Evolutionary conservation across 768 basidiomycete species (phyloP), one percentile per base, ranked within the genome.

Genomic region (Dentipellis sp.): DNA sequence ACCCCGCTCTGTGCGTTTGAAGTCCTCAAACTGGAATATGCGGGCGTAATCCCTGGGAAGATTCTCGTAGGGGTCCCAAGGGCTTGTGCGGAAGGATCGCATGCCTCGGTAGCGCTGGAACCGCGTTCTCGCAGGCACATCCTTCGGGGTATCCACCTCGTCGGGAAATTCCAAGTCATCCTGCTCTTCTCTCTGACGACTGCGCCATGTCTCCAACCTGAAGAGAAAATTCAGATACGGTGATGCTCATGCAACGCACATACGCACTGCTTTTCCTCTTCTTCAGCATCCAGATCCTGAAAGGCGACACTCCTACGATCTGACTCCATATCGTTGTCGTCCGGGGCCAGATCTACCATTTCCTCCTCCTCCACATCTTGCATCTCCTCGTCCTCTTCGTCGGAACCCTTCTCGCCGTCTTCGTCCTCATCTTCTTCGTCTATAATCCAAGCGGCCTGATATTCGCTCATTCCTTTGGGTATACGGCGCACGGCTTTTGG

Each of bases 21-120:
- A 97, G 63, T 94, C 91, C 70, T 97, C 94, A 65, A 98, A 97
- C 68, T 94, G 91, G 72, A 98, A 99, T 63, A 97, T 95, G 42
- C 88, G 80, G 2, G 88, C 92, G 65, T 98, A 98, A 67, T 99
- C 94, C 51, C 86, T 72, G 11, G 95, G 95, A 10, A 99, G 75
- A 65, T 94, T 94, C 71, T 99, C 95, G 63, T 88, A 97, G 8
- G 95, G 86, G 68, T 98, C 97, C 97, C 95, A 99, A 38, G 91
- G 91, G 66, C 91, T 94, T 6, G 95, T 98, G 38, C 95, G 76
- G 78, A 99, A 91, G 12, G 90, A 93, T 49, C 84, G 83, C 71
- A 99, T 69, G 8, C 95, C 95, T 56, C 95, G 84, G 68, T 84
- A 99, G 50, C 94, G 81, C 64, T 92, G 91, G 73, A 98, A 98